Conservation (phyloP, 1,139 yeast genomes). For the Candida mesenterica region DNA sequence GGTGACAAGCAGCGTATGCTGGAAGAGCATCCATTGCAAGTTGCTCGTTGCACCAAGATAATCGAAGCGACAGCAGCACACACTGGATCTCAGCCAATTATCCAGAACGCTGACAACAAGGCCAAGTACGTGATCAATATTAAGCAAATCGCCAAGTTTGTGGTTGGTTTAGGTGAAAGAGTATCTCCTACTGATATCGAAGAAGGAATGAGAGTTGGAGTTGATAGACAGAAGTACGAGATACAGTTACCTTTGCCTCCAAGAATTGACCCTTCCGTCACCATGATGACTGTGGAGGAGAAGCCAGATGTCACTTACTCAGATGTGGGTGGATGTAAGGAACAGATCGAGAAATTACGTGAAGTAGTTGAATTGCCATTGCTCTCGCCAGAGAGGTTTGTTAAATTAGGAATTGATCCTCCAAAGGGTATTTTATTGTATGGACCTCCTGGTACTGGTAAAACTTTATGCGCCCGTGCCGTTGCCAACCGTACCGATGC, state of each 20-base stretch:
- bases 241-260: constrained; percentile 97
- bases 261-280: constrained; percentile 93
- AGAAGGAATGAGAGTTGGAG: constrained; percentile 99
- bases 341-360: constrained; percentile 92
- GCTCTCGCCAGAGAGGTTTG: constrained; percentile 93
- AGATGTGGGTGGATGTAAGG: constrained; percentile 98
- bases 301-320: constrained; percentile 90
- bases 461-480: constrained; percentile 96
- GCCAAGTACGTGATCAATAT: constrained; percentile 93
- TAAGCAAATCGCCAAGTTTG: constrained; percentile 97
- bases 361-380: constrained; percentile 97
- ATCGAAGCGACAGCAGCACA: constrained; percentile 56
- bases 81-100: constrained; percentile 33
- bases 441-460: constrained; percentile 99
- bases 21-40: constrained; percentile 95
- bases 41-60: constrained; percentile 97
- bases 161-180: constrained; percentile 92
- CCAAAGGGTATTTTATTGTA: constrained; percentile 94
- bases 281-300: constrained; percentile 99
- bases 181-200: constrained; percentile 98
- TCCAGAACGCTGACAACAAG: constrained; percentile 71
- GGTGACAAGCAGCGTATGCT: constrained; percentile 94
- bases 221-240: constrained; percentile 94
- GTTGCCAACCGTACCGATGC: constrained; percentile 99
- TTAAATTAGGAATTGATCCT: constrained; percentile 94